Evolutionary conservation across 2,329 filamentous ascomycete species (phyloP).

Genomic region (Sclerotiophoma versabilis): DNA sequence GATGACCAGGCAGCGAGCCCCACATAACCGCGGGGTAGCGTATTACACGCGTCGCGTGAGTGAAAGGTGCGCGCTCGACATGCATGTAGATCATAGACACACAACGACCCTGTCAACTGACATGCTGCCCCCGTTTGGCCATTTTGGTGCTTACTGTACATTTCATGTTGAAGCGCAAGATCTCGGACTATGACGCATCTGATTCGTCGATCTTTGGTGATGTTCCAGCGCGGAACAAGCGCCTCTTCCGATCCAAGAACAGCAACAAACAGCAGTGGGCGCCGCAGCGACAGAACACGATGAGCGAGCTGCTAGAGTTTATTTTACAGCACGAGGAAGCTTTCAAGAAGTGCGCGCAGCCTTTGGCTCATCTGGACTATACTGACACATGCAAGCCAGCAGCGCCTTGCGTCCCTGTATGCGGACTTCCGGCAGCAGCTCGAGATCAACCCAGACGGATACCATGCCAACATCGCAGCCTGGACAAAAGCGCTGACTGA

Average conservation of each 20-base stretch:
- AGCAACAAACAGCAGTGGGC: conserved; percentile 28
- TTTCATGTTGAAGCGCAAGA: conserved; percentile 38
- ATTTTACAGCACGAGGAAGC: conserved; percentile 59
- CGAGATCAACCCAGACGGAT: conserved; percentile 83
- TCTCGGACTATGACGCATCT: conserved; percentile 24
- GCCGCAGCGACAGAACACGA: conserved; percentile 46
- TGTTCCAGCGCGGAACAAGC: conserved; percentile 30
- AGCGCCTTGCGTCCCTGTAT: conserved; percentile 83
- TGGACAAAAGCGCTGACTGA: conserved; percentile 79
- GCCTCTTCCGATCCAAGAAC: conserved; percentile 30
- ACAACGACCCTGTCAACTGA: conserved; percentile 7
- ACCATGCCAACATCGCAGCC: conserved; percentile 77
- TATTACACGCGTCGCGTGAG: conserved; percentile 20
- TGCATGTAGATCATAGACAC: conserved; percentile 3
- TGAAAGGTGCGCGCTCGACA: conserved; percentile 8
- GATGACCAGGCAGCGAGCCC: conserved; percentile 8
- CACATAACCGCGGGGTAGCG: conserved; percentile 21
- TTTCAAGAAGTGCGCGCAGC: conserved; percentile 51
- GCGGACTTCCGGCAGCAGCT: conserved; percentile 81
- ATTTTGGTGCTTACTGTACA: conserved; percentile 10
- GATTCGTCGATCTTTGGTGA: conserved; percentile 30
- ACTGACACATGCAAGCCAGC: conserved; percentile 56
- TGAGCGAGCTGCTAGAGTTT: conserved; percentile 73
- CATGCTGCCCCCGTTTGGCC: not conserved
- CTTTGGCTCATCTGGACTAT: not conserved